These are phyloP conservation scores for Leptodermis oblonga DNA, from an alignment of 257 asterid species.

Conservation along the genomic window DNA sequence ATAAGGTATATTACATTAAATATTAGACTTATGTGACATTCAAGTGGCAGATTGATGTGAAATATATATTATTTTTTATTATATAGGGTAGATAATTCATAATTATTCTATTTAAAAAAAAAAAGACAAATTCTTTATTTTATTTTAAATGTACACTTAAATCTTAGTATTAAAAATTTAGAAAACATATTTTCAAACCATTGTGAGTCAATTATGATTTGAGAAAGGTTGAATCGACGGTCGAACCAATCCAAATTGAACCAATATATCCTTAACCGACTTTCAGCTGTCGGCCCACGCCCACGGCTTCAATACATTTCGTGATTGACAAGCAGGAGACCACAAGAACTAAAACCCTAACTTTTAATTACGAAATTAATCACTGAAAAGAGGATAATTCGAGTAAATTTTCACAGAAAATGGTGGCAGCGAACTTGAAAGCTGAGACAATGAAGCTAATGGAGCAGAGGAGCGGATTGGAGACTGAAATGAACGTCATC, in stretches of 20 bases:
- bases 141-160: no score
- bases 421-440: constrained; percentile 88
- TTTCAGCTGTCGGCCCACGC: neutral
- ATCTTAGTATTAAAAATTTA: no score
- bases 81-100: no score
- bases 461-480: constrained; percentile 64
- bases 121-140: no score
- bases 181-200: no score
- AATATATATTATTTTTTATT: no score
- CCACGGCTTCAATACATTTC: neutral
- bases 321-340: neutral
- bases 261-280: neutral
- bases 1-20: no score
- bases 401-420: constrained; percentile 16
- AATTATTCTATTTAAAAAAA: no score
- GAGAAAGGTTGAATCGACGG: no score
- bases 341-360: neutral
- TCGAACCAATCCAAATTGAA: neutral
- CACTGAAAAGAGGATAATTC: neutral
- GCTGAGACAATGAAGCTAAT: constrained; percentile 73
- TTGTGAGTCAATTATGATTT: no score
- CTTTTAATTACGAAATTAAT: neutral
- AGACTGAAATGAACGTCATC: constrained; percentile 72
- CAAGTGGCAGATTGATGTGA: no score
- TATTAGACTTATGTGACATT: no score